A percentile compares a stretch with the other conserved stretches of the same genome.
phyloP scores from a whole-genome alignment of 768 basidiomycete species.

The Crepidotus variabilis region DNA sequence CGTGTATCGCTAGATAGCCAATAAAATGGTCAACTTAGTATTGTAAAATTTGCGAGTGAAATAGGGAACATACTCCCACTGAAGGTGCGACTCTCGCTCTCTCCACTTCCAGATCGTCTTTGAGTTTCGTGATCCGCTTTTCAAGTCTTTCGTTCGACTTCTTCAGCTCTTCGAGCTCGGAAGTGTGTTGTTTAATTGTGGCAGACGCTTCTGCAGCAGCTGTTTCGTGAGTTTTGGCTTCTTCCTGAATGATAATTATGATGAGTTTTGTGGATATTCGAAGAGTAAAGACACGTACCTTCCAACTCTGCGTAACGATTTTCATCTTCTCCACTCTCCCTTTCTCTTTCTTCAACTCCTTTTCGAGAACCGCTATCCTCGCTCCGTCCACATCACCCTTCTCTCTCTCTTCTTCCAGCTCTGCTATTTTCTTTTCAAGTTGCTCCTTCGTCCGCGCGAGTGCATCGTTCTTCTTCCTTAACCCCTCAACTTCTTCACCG shows the following conservation, averaged over 20 bases:
- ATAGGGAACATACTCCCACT: constrained; percentile 7
- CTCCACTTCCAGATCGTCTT: constrained; percentile 38
- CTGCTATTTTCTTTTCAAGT: constrained; percentile 24
- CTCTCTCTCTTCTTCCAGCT: constrained; percentile 19
- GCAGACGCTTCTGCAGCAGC: constrained; percentile 31
- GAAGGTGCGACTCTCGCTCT: constrained; percentile 27
- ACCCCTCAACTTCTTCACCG: constrained; percentile 50
- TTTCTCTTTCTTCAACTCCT: constrained; percentile 36
- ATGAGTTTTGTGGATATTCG: constrained; percentile 1
- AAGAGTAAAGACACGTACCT: constrained; percentile 31
- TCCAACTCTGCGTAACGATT: constrained; percentile 36
- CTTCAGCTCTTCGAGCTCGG: neutral
- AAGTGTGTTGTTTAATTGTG: constrained; percentile 16
- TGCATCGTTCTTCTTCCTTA: constrained; percentile 32
- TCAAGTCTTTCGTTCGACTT: constrained; percentile 25
- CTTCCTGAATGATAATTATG: constrained; percentile 27
- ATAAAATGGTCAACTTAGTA: neutral
- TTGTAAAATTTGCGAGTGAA: neutral
- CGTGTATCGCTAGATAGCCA: neutral
- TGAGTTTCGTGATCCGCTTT: constrained; percentile 41
- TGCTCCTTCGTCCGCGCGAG: constrained; percentile 6
- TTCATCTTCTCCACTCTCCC: constrained; percentile 39
- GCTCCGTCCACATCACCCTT: neutral
- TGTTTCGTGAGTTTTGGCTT: constrained; percentile 31
- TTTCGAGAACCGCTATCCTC: neutral